A percentile compares a stretch with the other conserved stretches of the same genome.
Conservation (phyloP, 2,329 filamentous ascomycete species). For the Aspergillus eucalypticola region DNA sequence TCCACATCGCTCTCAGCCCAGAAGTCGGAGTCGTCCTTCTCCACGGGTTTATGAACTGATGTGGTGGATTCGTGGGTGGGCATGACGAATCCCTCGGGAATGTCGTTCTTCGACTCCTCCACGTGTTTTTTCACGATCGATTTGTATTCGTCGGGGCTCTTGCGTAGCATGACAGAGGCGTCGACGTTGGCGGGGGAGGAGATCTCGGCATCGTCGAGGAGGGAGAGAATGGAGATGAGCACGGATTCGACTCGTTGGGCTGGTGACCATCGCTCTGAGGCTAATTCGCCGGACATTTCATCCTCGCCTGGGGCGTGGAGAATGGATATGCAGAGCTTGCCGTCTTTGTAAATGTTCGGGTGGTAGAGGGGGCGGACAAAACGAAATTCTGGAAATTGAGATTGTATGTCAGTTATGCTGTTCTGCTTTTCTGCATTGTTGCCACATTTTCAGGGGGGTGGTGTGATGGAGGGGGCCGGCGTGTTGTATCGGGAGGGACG, state of each 20-base stretch:
- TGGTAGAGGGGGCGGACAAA: constrained; percentile 81
- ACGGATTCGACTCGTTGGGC: constrained; percentile 94
- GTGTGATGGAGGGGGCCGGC: not conserved
- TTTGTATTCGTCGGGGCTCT: constrained; percentile 69
- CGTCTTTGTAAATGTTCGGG: constrained; percentile 90
- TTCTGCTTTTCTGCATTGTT: not conserved
- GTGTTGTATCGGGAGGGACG: not conserved
- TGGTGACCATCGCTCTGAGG: constrained; percentile 91
- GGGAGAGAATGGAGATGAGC: constrained; percentile 83
- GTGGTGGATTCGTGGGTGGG: constrained; percentile 67
- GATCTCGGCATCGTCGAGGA: constrained; percentile 92
- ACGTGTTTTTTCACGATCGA: constrained; percentile 68
- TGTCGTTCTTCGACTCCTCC: constrained; percentile 72
- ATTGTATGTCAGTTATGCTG: not conserved
- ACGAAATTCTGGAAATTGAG: constrained; percentile 64
- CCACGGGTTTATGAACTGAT: constrained; percentile 54
- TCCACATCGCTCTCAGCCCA: constrained; percentile 73
- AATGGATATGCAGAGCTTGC: constrained; percentile 93
- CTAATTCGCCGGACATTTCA: constrained; percentile 84
- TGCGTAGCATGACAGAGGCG: constrained; percentile 81
- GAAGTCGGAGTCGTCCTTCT: constrained; percentile 73
- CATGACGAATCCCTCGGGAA: constrained; percentile 78
- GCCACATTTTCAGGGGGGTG: not conserved
- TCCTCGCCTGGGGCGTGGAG: constrained; percentile 91
- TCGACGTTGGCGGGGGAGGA: constrained; percentile 94